Conservation (phyloP, 2,329 filamentous ascomycete genomes). For the Paracoccidioides lutzii region DNA sequence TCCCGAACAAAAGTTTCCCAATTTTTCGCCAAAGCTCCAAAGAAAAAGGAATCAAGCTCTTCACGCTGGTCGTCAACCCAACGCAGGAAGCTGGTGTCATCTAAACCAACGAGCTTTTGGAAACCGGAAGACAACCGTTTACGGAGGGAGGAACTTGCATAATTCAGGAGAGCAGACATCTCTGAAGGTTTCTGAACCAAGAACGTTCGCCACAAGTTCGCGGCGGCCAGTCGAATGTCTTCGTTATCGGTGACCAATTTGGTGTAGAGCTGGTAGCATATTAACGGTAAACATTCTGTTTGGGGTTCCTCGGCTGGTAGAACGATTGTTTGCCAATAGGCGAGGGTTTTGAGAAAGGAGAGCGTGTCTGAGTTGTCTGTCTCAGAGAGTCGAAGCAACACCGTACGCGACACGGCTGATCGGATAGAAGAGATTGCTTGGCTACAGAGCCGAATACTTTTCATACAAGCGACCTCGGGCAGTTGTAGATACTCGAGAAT, state of each 20-base stretch:
- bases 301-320: conserved; percentile 65
- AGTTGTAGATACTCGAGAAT: conserved; percentile 80
- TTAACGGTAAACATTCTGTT: conserved; percentile 66
- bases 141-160: conserved; percentile 58
- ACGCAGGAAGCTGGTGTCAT: conserved; percentile 72
- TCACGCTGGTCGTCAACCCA: conserved; percentile 78
- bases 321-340: conserved; percentile 92
- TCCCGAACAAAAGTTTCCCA: conserved; percentile 80
- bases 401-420: conserved; percentile 62
- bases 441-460: conserved; percentile 81
- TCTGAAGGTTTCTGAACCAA: conserved; percentile 87
- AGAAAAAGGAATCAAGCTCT: conserved; percentile 70
- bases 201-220: conserved; percentile 79
- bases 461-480: conserved; percentile 65
- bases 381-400: conserved; percentile 71
- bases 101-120: conserved; percentile 70
- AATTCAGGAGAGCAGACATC: conserved; percentile 58
- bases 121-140: conserved; percentile 62
- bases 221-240: conserved; percentile 59
- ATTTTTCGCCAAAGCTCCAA: conserved; percentile 61
- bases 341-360: conserved; percentile 67
- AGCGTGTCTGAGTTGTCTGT: conserved; percentile 59
- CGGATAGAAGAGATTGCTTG: conserved; percentile 68
- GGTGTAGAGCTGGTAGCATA: conserved; percentile 87
- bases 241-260: conserved; percentile 63